These are phyloP conservation scores for Coemansia sp. DNA, from an alignment of 192 early-diverging fungal genomes.

Conservation along the genomic window DNA sequence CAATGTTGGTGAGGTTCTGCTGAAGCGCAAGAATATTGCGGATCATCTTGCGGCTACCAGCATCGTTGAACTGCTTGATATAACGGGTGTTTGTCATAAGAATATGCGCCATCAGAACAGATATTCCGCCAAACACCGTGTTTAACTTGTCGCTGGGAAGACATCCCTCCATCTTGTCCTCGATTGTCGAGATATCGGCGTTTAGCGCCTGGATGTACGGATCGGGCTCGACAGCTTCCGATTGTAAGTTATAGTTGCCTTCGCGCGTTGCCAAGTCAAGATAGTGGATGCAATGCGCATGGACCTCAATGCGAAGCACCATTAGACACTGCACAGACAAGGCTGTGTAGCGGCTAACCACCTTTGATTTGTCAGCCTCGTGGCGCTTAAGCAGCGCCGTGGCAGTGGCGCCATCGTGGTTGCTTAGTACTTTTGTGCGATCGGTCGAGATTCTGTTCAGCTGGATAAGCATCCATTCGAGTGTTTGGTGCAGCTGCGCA, in stretches of 20 bases:
- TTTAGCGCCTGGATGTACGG: conserved; percentile 84
- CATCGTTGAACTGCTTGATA: conserved; percentile 66
- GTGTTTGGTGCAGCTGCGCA: conserved; percentile 77
- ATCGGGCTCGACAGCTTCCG: conserved; percentile 80
- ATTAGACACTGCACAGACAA: conserved; percentile 80
- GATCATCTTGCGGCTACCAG: conserved; percentile 74
- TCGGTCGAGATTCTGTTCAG: conserved; percentile 31
- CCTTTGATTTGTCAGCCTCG: conserved; percentile 42
- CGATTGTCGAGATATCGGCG: conserved; percentile 69
- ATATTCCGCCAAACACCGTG: conserved; percentile 83
- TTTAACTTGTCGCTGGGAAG: conserved; percentile 64
- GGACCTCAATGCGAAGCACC: conserved; percentile 78
- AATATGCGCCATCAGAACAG: conserved; percentile 68
- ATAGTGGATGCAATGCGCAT: conserved; percentile 83
- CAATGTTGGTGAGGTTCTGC: conserved; percentile 84
- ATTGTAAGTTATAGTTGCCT: conserved; percentile 80
- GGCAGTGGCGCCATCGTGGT: conserved; percentile 45
- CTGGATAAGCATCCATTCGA: conserved; percentile 61
- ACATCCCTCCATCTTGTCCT: conserved; percentile 68
- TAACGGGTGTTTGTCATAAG: conserved; percentile 68
- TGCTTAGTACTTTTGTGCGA: conserved; percentile 33
- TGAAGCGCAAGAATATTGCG: conserved; percentile 84
- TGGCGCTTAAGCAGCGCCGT: conserved; percentile 55
- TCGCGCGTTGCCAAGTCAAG: conserved; percentile 88
- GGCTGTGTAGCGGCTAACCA: conserved; percentile 64